Base-by-base conservation (phyloP, 2,329 filamentous ascomycete genomes). In the Zelopaecilomyces penicillatus region DNA sequence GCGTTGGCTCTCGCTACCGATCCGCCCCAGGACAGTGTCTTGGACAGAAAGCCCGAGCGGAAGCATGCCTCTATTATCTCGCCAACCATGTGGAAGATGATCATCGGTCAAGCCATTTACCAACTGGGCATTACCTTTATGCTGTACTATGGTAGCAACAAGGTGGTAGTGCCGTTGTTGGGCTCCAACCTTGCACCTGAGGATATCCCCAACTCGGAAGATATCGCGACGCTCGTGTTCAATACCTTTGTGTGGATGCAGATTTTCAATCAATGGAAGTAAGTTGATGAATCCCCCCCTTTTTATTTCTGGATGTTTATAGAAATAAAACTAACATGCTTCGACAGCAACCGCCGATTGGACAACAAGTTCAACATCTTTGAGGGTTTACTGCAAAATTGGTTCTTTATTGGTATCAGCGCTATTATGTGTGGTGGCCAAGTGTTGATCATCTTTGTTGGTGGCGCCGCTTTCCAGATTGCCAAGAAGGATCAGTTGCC, bases 201-300 rank as follows among this genome's bases (percentile, higher is more conserved):
- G 8, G 61, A 74, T 10, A 59, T 53, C 4, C 59, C 57, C 6
- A 44, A 39, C 0, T 27, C 39, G 1, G 64, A 60, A 1, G 73
- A 85, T 55, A 73, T 94, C 48, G 72, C 81, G 45, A 94, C 89
- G 3, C 75, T 97, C 39, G 86, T 97, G 6, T 97, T 97, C 76
- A 97, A 97, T 70, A 93, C 88, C 0, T 97, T 97, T 61, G 91
- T 96, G 43, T 97, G 91, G 91, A 96, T 97, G 90, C 91, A 97
- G 57, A 94, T 97, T 56, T 97, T 97, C 72, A 97, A 97, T 66
- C 85, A 95, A 61, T 87, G 94, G 77, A 97, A 97, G 79, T 82
- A 74, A 77, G 79, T 80, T 29, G 10, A 11, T 10, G 9, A 29
- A 3, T 28, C 5, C 5, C 12, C 27, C 28, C 12, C 7, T 29